Percentiles rank a stretch among this genome's conserved stretches.
phyloP scores from a whole-genome alignment of 495 filamentous ascomycete genomes.

The Cercophora samala region DNA sequence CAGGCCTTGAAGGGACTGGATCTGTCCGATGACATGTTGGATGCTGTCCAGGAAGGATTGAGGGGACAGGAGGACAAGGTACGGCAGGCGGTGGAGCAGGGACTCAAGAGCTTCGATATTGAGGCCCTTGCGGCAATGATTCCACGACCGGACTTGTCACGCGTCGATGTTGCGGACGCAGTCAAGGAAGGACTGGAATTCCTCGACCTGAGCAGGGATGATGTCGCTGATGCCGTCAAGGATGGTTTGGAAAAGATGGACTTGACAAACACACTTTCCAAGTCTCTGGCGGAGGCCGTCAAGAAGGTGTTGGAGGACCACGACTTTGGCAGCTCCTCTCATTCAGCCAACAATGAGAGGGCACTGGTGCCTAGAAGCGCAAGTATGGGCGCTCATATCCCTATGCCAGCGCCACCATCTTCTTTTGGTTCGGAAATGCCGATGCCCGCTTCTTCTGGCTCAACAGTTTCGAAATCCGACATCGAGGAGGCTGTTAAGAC shows the following conservation, averaged over 20 bases:
- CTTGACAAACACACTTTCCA: constrained; percentile 12
- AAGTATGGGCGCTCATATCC: neutral
- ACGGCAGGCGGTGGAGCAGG: constrained; percentile 21
- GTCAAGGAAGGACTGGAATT: constrained; percentile 31
- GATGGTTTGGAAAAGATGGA: constrained; percentile 29
- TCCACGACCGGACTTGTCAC: constrained; percentile 27
- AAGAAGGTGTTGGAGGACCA: constrained; percentile 22
- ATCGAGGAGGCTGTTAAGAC: constrained; percentile 7
- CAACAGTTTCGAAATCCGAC: constrained; percentile 9
- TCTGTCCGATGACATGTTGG: constrained; percentile 25
- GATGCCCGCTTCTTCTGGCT: neutral
- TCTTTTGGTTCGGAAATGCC: neutral
- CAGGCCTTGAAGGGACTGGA: constrained; percentile 28
- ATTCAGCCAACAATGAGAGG: neutral
- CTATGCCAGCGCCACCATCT: neutral
- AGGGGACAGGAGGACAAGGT: constrained; percentile 20
- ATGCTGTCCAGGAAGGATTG: constrained; percentile 30
- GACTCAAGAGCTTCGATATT: constrained; percentile 26
- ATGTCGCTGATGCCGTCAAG: constrained; percentile 32
- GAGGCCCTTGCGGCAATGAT: constrained; percentile 22
- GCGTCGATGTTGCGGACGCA: constrained; percentile 30
- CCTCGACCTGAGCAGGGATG: constrained; percentile 25
- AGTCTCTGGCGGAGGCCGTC: constrained; percentile 19
- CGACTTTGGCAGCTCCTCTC: constrained; percentile 20
- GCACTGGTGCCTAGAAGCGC: constrained; percentile 19